Evolutionary conservation across 352 stramenopile species (phyloP).

Genomic region (Peronospora farinosa): DNA sequence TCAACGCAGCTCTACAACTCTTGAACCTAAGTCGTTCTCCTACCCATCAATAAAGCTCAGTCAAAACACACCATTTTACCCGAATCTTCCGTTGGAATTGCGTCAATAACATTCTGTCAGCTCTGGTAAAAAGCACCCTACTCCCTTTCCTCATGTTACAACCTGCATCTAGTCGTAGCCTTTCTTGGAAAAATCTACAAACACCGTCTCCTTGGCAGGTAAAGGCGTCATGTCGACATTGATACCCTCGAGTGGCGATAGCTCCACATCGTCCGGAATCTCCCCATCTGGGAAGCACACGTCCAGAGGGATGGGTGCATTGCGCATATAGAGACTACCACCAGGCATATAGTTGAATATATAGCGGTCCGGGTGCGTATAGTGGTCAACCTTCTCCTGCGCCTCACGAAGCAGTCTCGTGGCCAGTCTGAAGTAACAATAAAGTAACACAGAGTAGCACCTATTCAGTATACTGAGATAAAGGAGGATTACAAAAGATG

Average conservation of each 20-base stretch:
- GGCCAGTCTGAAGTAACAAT: conserved; percentile 36
- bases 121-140: background rate
- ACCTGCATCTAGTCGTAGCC: conserved; percentile 58
- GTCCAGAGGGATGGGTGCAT: conserved; percentile 93
- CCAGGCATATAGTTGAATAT: conserved; percentile 97
- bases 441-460: conserved; percentile 9
- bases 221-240: conserved; percentile 86
- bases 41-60: background rate
- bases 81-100: conserved; percentile 23
- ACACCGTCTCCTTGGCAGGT: conserved; percentile 64
- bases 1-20: conserved; percentile 68
- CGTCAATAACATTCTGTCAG: conserved; percentile 8
- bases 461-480: background rate
- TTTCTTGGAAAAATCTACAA: conserved; percentile 87
- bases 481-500: conserved; percentile 2
- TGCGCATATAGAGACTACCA: conserved; percentile 98
- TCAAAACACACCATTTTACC: conserved; percentile 17
- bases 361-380: conserved; percentile 96
- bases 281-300: conserved; percentile 87
- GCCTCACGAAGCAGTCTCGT: conserved; percentile 87
- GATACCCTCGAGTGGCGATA: conserved; percentile 78
- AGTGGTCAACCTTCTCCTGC: conserved; percentile 89
- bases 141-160: background rate
- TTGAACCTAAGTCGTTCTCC: conserved; percentile 12
- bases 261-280: conserved; percentile 76